Base-by-base conservation (phyloP, 1,284 basidiomycete species). In the Sporisorium graminicola region DNA sequence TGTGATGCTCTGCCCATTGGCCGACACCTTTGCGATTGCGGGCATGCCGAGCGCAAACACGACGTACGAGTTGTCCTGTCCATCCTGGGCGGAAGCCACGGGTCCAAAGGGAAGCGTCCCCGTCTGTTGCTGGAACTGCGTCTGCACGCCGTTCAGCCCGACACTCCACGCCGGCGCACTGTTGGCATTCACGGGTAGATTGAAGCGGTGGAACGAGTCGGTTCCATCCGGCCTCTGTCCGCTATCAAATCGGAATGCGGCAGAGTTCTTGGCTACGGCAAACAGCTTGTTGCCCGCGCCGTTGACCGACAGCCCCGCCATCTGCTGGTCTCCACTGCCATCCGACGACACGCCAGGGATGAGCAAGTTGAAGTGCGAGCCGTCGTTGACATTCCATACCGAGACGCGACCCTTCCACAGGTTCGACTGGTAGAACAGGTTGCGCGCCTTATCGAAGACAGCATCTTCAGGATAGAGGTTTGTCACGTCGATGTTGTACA, bases 371-470 rank as follows among this genome's bases (percentile, higher is more conserved):
- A 77, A 82, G 64, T 81, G 73, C 35, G 61, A 56, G 27, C 56
- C 49, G 57, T 58, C 58, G 29, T 58, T 62, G 16, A 61, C 52
- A 58, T 79, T 70, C 62, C 62, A 79, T 3, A 81, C 80, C 0
- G 74, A 74, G 16, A 84, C 66, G 18, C 59, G 63, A 6, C 82
- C 82, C 58, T 81, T 79, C 77, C 77, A 84, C 16, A 83, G 67
- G 64, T 83, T 84, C 27, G 81, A 82, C 59, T 82, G 82, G 75
- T 82, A 83, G 65, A 74, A 82, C 10, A 81, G 37, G 52, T 74
- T 60, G 42, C 78, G 79, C 12, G 70, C 67, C 27, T 47, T 52
- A 65, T 84, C 82, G 42, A 74, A 83, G 29, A 80, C 67, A 16
- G 71, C 70, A 52, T 83, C 82, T 69, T 84, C 82, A 0, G 82